phyloP scores from a whole-genome alignment of 768 basidiomycete genomes.

The Suillus paluster region DNA sequence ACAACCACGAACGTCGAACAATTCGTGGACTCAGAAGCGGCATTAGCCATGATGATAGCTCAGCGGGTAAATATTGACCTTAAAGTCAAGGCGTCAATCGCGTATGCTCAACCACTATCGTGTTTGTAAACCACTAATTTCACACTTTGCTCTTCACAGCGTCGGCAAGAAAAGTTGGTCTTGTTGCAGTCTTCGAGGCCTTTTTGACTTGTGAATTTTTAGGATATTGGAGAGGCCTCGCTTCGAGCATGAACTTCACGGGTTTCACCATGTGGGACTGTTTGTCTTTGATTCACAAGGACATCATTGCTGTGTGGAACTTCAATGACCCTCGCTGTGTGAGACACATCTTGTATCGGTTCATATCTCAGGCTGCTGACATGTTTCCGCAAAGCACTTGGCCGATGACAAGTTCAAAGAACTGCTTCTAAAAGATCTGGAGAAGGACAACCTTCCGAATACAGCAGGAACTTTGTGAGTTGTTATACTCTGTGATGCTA shows the following conservation, averaged over 20 bases:
- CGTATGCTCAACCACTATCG: too few relatives aligned
- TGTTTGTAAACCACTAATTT: background rate
- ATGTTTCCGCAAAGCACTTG: conserved; percentile 4
- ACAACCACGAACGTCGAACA: background rate
- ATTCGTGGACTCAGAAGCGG: conserved; percentile 5
- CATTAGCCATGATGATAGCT: conserved; percentile 7
- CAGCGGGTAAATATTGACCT: conserved; percentile 8
- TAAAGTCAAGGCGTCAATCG: conserved; percentile 8
- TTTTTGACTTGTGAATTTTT: background rate
- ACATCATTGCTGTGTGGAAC: conserved; percentile 24
- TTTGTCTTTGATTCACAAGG: conserved; percentile 18
- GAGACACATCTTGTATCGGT: background rate
- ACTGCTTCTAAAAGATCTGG: conserved; percentile 5
- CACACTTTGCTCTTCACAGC: background rate
- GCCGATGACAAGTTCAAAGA: conserved; percentile 7
- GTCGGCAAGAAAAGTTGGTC: conserved; percentile 13
- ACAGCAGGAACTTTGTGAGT: conserved; percentile 4
- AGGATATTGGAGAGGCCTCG: conserved; percentile 23
- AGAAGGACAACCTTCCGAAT: conserved; percentile 5
- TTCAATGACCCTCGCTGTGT: conserved; percentile 15
- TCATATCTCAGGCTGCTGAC: background rate
- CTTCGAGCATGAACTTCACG: conserved; percentile 13
- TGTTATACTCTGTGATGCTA: background rate
- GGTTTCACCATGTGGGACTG: conserved; percentile 14
- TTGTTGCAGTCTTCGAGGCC: background rate